Evolutionary conservation across 345 rosid genomes (phyloP).

Genomic region (Turnera subulata): DNA sequence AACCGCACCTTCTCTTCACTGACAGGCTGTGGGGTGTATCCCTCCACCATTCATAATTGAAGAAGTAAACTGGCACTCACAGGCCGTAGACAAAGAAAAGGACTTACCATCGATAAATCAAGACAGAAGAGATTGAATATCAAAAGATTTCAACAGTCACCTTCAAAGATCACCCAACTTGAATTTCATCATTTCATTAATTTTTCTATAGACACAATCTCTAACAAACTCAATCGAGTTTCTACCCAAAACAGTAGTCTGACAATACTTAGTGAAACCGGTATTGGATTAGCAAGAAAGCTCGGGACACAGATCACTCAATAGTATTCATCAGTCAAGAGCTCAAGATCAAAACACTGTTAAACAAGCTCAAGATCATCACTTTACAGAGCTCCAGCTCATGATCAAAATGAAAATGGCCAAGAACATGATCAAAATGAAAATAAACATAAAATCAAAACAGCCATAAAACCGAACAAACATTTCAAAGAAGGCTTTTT

Average conservation of each 20-base stretch:
- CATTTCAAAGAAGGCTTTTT: too few species aligned
- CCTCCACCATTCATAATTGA: conserved; percentile 2
- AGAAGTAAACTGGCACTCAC: conserved; percentile 6
- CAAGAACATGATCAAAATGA: not conserved
- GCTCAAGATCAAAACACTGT: not conserved
- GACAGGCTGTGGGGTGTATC: not conserved
- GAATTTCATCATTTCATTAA: not conserved
- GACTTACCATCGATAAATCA: conserved; percentile 10
- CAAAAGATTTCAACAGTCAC: conserved; percentile 3
- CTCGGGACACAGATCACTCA: not conserved
- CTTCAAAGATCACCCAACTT: not conserved
- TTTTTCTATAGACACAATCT: too few species aligned
- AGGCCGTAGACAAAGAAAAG: conserved; percentile 2
- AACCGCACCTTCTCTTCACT: conserved; percentile 2
- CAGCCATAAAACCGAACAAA: too few species aligned
- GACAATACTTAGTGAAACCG: too few species aligned
- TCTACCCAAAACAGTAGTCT: too few species aligned
- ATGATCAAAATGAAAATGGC: too few species aligned
- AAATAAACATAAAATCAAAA: too few species aligned
- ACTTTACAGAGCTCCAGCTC: not conserved
- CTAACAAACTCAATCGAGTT: too few species aligned
- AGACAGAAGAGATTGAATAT: conserved; percentile 5
- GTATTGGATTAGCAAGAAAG: too few species aligned
- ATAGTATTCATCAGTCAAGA: not conserved
- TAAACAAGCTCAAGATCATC: conserved; percentile 9